Evolutionary conservation across 1,284 basidiomycete species (phyloP).

Genomic region (Apiotrichum akiyoshidainum): DNA sequence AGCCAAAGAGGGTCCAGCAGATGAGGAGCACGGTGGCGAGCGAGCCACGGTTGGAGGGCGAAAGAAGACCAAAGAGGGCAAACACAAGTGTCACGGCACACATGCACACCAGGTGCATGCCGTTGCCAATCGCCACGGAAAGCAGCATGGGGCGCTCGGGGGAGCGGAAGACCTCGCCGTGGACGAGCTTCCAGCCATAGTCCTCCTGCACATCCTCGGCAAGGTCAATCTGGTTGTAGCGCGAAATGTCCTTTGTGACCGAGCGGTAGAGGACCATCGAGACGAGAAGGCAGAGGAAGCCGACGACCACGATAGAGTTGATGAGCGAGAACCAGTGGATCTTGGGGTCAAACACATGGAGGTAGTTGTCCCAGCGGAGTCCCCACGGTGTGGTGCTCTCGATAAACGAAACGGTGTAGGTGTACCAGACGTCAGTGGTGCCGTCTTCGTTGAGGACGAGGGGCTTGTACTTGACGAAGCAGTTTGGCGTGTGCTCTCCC

Average conservation of each 20-base stretch:
- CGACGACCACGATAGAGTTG: conserved; percentile 85
- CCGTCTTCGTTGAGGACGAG: conserved; percentile 63
- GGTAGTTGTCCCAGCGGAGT: conserved; percentile 87
- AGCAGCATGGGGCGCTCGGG: conserved; percentile 75
- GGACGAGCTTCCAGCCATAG: conserved; percentile 90
- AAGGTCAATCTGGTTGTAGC: conserved; percentile 94
- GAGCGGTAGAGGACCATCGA: conserved; percentile 83
- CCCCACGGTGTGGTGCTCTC: conserved; percentile 85
- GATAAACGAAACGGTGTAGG: conserved; percentile 84
- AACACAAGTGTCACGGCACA: conserved; percentile 86
- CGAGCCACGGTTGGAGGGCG: conserved; percentile 90
- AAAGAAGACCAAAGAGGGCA: conserved; percentile 94
- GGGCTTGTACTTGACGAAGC: conserved; percentile 45
- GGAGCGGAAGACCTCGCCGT: conserved; percentile 91
- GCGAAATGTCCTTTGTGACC: conserved; percentile 84
- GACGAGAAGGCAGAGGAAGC: conserved; percentile 88
- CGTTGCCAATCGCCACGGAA: conserved; percentile 84
- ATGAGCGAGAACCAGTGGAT: conserved; percentile 81
- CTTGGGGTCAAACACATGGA: conserved; percentile 61
- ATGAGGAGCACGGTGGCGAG: conserved; percentile 95
- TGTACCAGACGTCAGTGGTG: conserved; percentile 74
- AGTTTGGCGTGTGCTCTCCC: conserved; percentile 34
- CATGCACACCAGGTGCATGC: conserved; percentile 86
- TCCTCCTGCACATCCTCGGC: conserved; percentile 97
- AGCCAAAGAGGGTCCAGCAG: conserved; percentile 91